Base-by-base conservation (phyloP, 1,284 basidiomycete genomes). In the Mycosarcoma maydis region DNA sequence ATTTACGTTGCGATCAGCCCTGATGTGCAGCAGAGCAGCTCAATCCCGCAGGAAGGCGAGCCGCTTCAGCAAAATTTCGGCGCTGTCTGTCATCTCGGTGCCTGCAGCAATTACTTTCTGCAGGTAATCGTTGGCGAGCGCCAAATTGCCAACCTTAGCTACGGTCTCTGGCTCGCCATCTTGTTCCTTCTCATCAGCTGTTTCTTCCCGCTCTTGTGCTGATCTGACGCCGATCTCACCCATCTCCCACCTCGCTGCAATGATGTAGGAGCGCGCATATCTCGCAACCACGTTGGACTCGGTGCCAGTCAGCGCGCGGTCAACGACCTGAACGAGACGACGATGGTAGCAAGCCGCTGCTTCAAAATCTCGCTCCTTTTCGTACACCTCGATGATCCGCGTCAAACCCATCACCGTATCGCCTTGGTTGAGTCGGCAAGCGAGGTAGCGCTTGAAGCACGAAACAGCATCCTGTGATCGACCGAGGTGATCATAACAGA, bases 401-500 rank as follows among this genome's bases (percentile, higher is more conserved):
- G 73, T 64, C 24, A 80, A 60, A 1, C 72, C 68, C 26, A 67
- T 58, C 3, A 79, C 55, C 17, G 72, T 75, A 32, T 78, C 78
- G 22, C 65, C 68, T 10, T 73, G 75, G n/a, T 74, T 72, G 45
- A 77, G 59, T 5, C 69, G 74, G 38, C 78, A 80, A 7, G 75
- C 69, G 16, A 81, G 68, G 37, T 75, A 71, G n/a, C 78, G 77
- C 41, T 78, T 75, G 73, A 74, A 78, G 61, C 76, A 77, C 41
- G 68, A 66, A 16, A 80, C 65, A 10, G 80, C 78, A 22, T 80
- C 68, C 13, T 69, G 52, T 20, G 59, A 47, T 16, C 69, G 50
- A 19, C 70, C 89, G 71, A 97, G 87, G 76, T 92, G 90, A 81
- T 95, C 92, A 82, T 98, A 98, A 76, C 94, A 94, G 73, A 90